Base-by-base conservation (phyloP, 169 alveolate species). In the Cytauxzoon felis region DNA sequence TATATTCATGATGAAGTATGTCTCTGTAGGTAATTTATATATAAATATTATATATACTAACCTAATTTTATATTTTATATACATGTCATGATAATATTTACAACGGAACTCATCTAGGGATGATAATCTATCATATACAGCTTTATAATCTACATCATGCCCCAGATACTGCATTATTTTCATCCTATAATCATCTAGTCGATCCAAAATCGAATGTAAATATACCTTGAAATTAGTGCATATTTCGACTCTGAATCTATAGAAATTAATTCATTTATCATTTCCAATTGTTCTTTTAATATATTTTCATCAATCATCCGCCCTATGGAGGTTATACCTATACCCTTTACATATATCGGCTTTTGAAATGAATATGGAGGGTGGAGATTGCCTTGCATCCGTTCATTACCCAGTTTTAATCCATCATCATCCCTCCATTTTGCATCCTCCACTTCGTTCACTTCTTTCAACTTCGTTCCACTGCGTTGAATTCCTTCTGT, bases 211-310 rank as follows among this genome's bases (percentile, higher is more conserved):
- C 27, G 5, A 48, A 47, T 8, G n/a, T 24, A 48, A 59, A n/a
- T 49, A 26, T 30, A 73, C 83, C 48, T 36, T 6, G 83, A 60
- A 2, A 73, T 52, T 19, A 48, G 50, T 7, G 64, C 54, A 36
- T 73, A 73, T 38, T 73, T 73, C 6, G 72, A 62, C 13, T 51
- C 67, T 30, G 68, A 23, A 26, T 47, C 69, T 21, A 52, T 21
- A 24, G 43, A 41, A 24, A 73, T 9, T 47, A 71, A 34, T 27
- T 23, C 47, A 26, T 51, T 36, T 0, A 73, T 27, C 69, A 73
- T 38, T 2, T 38, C 53, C 51, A 73, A 42, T 34, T 73, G 83
- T 21, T 73, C 34, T 40, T 64, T 63, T 36, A 73, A 41, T 1
- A 38, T 52, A n/a, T n/a, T 49, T 5, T 47, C 21, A 51, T 60